Conservation (phyloP, 2,329 filamentous ascomycete genomes). For the Paraphoma chrysanthemicola region DNA sequence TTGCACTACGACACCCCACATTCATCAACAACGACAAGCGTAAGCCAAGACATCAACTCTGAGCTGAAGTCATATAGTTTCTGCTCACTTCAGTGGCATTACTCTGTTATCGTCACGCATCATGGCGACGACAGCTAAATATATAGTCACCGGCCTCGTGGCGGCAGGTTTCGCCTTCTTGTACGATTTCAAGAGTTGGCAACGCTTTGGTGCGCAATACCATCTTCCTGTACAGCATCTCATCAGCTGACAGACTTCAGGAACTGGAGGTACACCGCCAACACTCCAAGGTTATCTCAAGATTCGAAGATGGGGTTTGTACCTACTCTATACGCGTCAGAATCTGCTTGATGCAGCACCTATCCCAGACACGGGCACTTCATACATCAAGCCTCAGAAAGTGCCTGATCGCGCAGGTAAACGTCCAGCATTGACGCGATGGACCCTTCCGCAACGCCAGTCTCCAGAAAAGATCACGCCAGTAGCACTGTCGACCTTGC, state of each 20-base stretch:
- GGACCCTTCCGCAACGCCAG: constrained; percentile 43
- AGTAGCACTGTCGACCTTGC: constrained; percentile 19
- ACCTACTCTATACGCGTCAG: constrained; percentile 31
- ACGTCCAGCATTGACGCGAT: constrained; percentile 31
- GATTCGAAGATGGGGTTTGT: constrained; percentile 38
- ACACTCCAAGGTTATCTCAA: constrained; percentile 39
- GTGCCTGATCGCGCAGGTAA: constrained; percentile 26
- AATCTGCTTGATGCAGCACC: constrained; percentile 32
- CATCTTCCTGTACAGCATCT: too few relatives aligned
- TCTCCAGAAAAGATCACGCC: constrained; percentile 27
- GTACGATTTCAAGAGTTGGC: constrained; percentile 34
- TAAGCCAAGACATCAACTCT: background rate
- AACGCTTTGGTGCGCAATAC: constrained; percentile 19
- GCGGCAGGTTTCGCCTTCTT: constrained; percentile 21
- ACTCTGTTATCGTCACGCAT: background rate
- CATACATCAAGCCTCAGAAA: constrained; percentile 30
- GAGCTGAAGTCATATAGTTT: background rate
- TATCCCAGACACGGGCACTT: constrained; percentile 28
- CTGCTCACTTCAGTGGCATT: background rate
- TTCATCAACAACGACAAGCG: background rate
- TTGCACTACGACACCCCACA: background rate
- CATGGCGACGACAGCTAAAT: constrained; percentile 8
- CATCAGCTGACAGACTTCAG: constrained; percentile 19
- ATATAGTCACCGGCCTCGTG: constrained; percentile 17
- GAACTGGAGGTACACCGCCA: constrained; percentile 41